Conservation (phyloP, 805 yeast species). For the Lachancea meyersii region DNA sequence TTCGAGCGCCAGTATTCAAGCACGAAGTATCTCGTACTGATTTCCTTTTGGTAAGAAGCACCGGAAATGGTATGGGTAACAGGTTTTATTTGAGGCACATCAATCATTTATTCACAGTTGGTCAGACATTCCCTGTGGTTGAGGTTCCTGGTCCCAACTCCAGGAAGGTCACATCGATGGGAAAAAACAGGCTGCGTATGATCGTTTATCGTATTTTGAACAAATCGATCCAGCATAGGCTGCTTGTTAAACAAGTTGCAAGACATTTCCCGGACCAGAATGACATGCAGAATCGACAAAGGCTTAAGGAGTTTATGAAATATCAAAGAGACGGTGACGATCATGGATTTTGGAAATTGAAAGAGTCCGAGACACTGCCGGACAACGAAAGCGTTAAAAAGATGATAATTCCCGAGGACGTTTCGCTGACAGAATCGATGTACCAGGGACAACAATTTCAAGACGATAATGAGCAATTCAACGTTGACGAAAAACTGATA, state of each 20-base stretch:
- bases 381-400: conserved; percentile 67
- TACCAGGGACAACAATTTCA: conserved; percentile 84
- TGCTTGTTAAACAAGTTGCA: conserved; percentile 81
- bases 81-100: conserved; percentile 63
- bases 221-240: conserved; percentile 61
- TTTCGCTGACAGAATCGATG: conserved; percentile 82
- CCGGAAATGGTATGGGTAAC: conserved; percentile 72
- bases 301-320: conserved; percentile 96
- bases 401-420: conserved; percentile 91
- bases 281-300: conserved; percentile 94
- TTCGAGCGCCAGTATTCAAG: conserved; percentile 86
- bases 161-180: conserved; percentile 87
- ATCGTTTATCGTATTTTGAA: conserved; percentile 84
- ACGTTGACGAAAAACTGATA: conserved; percentile 42
- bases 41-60: conserved; percentile 70
- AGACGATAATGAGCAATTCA: conserved; percentile 68
- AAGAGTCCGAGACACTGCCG: conserved; percentile 59
- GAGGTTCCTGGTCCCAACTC: conserved; percentile 98
- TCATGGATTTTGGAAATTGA: conserved; percentile 91
- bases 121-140: conserved; percentile 87
- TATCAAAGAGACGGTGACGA: conserved; percentile 91
- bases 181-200: conserved; percentile 88
- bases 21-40: conserved; percentile 78
- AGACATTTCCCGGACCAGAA: conserved; percentile 94
- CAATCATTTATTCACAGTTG: conserved; percentile 75